Evolutionary conservation across 164 flowering plant genomes (phyloP), one percentile per base, ranked within the genome.

Genomic region (Nelumbo lutea): DNA sequence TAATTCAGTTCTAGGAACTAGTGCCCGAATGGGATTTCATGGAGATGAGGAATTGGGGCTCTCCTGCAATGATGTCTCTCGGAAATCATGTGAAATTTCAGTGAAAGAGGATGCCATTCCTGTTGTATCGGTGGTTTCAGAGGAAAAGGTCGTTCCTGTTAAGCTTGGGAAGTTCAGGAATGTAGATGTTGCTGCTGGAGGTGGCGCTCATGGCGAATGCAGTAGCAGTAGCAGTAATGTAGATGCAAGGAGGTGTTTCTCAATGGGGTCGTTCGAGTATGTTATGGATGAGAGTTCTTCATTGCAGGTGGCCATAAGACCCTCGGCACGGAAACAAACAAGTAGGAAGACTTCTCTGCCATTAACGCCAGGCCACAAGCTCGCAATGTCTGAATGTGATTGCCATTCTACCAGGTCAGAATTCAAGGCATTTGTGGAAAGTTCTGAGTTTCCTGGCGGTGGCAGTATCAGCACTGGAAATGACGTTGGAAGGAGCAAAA

Each of bases 201-300:
- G 73, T 53, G 61, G 1, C 5, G 7, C 11, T 1, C 71, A 67
- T 42, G 65, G 70, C 15, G 74, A 68, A 52, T 72, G 68, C 13
- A 70, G 74, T 57, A 84, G 72, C 51, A 63, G 75, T 59, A 75
- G 40, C 46, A 81, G 74, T 45, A 82, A 79, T 72, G 77, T 79
- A 40, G 96, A 83, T 76, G 79, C 83, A 14, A 87, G 98, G 52
- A 86, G 97, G 75, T 95, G 97, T 56, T 91, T 81, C 66, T 95
- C 98, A 0, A 92, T 90, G 99, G 99, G 99, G 9, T 92, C 97
- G 0, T 87, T 84, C 72, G 94, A 83, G 66, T 92, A 95, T 82
- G 91, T 90, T 9, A 75, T 95, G 88, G 96, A 90, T 73, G 94
- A 90, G 61, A 76, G 58, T 42, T 75, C 90, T 53, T 73, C 79